Base-by-base conservation (phyloP, 768 basidiomycete species). In the Suillus spraguei region DNA sequence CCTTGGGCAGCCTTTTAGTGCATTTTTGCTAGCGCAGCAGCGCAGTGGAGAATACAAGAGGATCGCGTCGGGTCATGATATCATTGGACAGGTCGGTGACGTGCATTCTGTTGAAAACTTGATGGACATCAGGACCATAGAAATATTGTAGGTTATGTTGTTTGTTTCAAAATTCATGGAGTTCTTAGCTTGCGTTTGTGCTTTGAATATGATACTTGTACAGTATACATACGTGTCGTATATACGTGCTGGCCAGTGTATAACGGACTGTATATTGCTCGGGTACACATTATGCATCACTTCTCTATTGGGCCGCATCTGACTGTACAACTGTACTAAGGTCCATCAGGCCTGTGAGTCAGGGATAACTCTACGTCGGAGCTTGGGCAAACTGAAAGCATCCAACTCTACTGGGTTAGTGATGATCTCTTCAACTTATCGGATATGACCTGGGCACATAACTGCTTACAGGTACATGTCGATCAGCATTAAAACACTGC, bases 11-110 rank as follows among this genome's bases (percentile, higher is more conserved):
- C 44, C 44, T 46, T 46, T 46, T 2, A 2, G n/a, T 11, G n/a
- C 44, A 46, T 46, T 46, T 46, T 46, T 46, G n/a, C 44, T 46
- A 11, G 44, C 44, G 44, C 44, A 22, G 44, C 44, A 46, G n/a
- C 44, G 44, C n/a, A n/a, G n/a, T n/a, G 44, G 44, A 22, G 44
- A 22, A 11, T 46, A 22, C 10, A 46, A 46, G 44, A 46, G 44
- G n/a, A 46, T 46, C 10, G 44, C 44, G n/a, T 11, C 44, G 4
- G 44, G 11, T n/a, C 9, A 10, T n/a, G 3, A 44, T 9, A 44
- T 44, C 20, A 44, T 10, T 44, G 42, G 8, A 10, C 42, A n/a
- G 20, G 42, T 44, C 9, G 9, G 10, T 8, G 20, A n/a, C 42
- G 16, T 36, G 35, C 8, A 10, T 36, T 36, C 35, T 36, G 8